Evolutionary conservation across 805 yeast species (phyloP), one percentile per base, ranked within the genome.

Genomic region (Metschnikowia similis): DNA sequence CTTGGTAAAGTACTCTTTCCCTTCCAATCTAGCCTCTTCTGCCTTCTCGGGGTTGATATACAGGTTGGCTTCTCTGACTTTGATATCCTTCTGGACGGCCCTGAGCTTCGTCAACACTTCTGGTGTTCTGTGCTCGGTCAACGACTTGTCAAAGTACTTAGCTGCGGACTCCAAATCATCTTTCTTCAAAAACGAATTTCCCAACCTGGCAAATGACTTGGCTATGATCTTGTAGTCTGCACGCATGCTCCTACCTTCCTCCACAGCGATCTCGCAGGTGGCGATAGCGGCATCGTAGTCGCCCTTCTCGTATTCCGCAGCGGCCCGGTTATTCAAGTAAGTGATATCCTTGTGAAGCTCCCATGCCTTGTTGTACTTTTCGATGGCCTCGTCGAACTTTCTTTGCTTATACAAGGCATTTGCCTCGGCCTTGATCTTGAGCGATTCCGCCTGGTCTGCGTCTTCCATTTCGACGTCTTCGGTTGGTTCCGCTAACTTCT

Each of bases 121-220:
- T 27, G 98, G 96, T 21, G 96, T 89, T 75, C 99, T 84, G 73
- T 90, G 97, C 75, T 94, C 99, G 41, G 98, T 94, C 64, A 94
- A 77, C 1, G 98, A 87, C 70, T 87, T 89, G 70, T 91, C 92
- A 64, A 87, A 92, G 66, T 61, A 80, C 63, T 83, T 85, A 54
- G 83, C 83, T 17, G 99, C 97, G 46, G 79, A 75, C 54, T 76
- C 73, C 63, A 85, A 76, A 54, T 92, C 86, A 53, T 82, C 86
- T 65, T 79, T 73, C 71, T 94, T 94, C 63, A 82, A 72, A 69
- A 88, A 89, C 32, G 85, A 70, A 66, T 81, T 86, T 70, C 97
- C 99, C 51, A 89, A 78, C 71, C 99, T 85, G 27, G 95, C 92
- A 67, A 89, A 88, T 1, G 98, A 85, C 71, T 94, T 94, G 51